Evolutionary conservation across 805 yeast species (phyloP), one percentile per base, ranked within the genome.

Genomic region (Spathaspora girioi): DNA sequence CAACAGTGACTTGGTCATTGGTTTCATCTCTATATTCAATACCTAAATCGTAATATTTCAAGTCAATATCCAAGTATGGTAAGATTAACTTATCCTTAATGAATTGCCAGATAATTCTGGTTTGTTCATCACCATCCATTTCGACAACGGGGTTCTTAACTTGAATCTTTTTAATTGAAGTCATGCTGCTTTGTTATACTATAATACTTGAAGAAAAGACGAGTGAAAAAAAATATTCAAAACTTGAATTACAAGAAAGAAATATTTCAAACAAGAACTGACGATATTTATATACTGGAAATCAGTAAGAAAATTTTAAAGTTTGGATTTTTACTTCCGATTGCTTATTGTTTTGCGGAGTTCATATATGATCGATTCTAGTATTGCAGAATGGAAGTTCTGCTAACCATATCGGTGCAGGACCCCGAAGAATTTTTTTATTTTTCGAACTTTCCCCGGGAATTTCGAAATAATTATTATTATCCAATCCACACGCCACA

Each of bases 71-170:
- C 63, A 93, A 75, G 70, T 83, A 92, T 27, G 98, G 98, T 48
- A 79, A 73, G 64, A 93, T 84, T 69, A 93, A 80, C 71, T 89
- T 82, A 59, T 89, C 93, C 69, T 87, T 89, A 73, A 93, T 93
- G 62, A 84, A 70, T 60, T 89, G 80, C 98, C 98, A 93, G 76
- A 93, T 93, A 69, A 93, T 90, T 67, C 97, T 81, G 66, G 98
- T 93, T 89, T 87, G 89, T 74, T 93, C 98, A 71, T 93, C 98
- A 57, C 98, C 98, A 63, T 93, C 98, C 87, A 93, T 83, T 69
- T 93, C 98, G 56, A 93, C 98, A 60, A 93, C 82, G 57, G 98
- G 98, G 63, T 81, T 87, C 68, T 80, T 79, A 52, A 93, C 97
- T 57, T 79, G 75, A 68, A 93, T 86, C 68, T 91, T 91, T 14